Base-by-base conservation (phyloP, 2,329 filamentous ascomycete species). In the Lachnum nothofagi region DNA sequence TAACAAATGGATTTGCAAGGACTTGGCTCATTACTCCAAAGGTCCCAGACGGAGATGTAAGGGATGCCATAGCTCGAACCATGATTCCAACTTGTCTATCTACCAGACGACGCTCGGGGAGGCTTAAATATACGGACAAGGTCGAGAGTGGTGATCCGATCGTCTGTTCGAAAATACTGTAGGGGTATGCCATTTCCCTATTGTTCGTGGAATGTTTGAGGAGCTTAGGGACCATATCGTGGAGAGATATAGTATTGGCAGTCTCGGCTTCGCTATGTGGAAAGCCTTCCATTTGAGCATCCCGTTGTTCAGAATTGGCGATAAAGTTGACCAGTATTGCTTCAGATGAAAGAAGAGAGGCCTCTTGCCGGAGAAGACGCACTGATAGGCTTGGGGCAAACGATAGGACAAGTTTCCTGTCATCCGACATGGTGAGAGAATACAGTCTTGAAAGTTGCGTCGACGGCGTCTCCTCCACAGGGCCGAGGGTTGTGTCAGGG, bases 161-260 rank as follows among this genome's bases (percentile, higher is more conserved):
- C 19, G 46, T 52, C 2, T 47, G 50, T 24, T 63, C 54, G 27
- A 61, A 61, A 17, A 65, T 59, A 34, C 53, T 64, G 46, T 65
- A 66, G 4, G 63, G 61, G 31, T 63, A 60, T 39, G 57, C 58
- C 53, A 64, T 57, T 45, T 63, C 63, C 42, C 54, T 53, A 14
- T 56, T 59, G 39, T 58, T 61, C 8, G 59, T 56, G 2, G 62
- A 63, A 51, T 65, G 62, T 45, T 61, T 63, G n/a, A 66, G 49
- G 34, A 66, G 34, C 48, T 57, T 65, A 8, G 63, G 63, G 25
- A 51, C 16, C 3, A 51, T 10, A 10, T 35, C 19, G 8, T 17
- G 8, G 4, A 48, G 37, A 10, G 37, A 33, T 19, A 24, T 35
- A 3, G 37, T 6, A 14, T 31, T 24, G 20, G 43, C 23, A 29